phyloP scores from a whole-genome alignment of 2,329 filamentous ascomycete species.

The Nothophoma quercina region DNA sequence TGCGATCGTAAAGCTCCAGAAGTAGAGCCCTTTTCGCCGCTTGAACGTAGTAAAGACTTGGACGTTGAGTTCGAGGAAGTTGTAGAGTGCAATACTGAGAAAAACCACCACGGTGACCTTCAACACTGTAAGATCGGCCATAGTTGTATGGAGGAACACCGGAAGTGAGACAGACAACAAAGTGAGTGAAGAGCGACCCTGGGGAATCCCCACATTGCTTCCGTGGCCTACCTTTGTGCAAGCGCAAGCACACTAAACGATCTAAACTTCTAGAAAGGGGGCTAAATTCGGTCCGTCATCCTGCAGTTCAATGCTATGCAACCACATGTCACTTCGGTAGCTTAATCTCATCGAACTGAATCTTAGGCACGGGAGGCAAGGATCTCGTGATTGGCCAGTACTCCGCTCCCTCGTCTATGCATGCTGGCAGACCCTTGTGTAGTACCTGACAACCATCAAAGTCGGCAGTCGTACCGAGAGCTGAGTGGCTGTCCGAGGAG shows the following conservation, averaged over 20 bases:
- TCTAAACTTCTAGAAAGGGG: conserved; percentile 13
- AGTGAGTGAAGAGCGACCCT: background rate
- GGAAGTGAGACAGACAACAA: background rate
- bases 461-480: background rate
- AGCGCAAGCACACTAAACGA: background rate
- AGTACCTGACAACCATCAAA: background rate
- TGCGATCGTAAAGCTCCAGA: conserved; percentile 56
- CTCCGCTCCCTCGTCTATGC: background rate
- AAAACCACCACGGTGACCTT: conserved; percentile 28
- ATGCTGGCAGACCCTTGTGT: background rate
- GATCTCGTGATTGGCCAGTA: background rate
- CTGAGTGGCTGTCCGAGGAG: background rate
- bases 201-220: conserved; percentile 6
- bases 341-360: background rate
- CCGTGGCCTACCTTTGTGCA: conserved; percentile 3
- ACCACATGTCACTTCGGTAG: conserved; percentile 14
- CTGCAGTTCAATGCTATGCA: conserved; percentile 5
- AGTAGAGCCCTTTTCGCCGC: conserved; percentile 55
- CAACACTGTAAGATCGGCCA: conserved; percentile 10
- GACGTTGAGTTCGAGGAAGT: conserved; percentile 53
- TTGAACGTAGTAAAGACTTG: conserved; percentile 57
- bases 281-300: conserved; percentile 10
- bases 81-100: conserved; percentile 43
- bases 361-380: background rate
- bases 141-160: background rate